A percentile compares a stretch with the other conserved stretches of the same genome.
Evolutionary conservation across 768 basidiomycete genomes (phyloP).

Genomic region (Boletus rufocinnamomeus): DNA sequence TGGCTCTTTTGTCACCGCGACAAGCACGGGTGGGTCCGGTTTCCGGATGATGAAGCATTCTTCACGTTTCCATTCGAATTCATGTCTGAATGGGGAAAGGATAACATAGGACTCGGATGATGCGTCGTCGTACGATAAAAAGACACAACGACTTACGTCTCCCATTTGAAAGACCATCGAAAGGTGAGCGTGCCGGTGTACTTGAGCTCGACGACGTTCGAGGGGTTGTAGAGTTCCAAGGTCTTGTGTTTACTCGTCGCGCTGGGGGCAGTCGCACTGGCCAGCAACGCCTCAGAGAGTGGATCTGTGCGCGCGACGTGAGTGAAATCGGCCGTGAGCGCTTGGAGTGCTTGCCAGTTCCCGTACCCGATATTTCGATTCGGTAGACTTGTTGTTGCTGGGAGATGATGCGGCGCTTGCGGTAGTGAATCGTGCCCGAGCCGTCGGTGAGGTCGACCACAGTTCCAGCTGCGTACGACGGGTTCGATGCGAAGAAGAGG

Average conservation of each 20-base stretch:
- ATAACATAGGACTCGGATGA: conserved; percentile 34
- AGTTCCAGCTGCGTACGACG: conserved; percentile 49
- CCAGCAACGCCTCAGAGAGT: conserved; percentile 67
- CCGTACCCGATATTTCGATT: conserved; percentile 67
- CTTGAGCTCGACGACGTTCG: conserved; percentile 66
- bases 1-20: conserved; percentile 79
- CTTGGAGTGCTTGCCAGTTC: not conserved
- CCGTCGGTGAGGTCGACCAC: conserved; percentile 73
- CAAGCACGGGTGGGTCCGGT: conserved; percentile 84
- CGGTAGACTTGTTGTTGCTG: conserved; percentile 48
- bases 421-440: conserved; percentile 64
- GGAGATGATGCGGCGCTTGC: conserved; percentile 61
- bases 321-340: not conserved
- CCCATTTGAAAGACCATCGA: conserved; percentile 81
- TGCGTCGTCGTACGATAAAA: conserved; percentile 41
- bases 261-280: conserved; percentile 63
- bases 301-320: conserved; percentile 54
- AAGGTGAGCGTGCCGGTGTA: conserved; percentile 73
- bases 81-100: conserved; percentile 50
- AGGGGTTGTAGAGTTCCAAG: conserved; percentile 75
- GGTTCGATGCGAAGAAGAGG: conserved; percentile 60
- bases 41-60: conserved; percentile 82
- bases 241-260: conserved; percentile 72
- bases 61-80: conserved; percentile 85
- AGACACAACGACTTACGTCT: conserved; percentile 55